Percentiles rank a stretch among this genome's conserved stretches.
These are phyloP conservation scores for Aspergillus cejpii DNA, from an alignment of 2,329 filamentous ascomycete species.

Conservation along the genomic window DNA sequence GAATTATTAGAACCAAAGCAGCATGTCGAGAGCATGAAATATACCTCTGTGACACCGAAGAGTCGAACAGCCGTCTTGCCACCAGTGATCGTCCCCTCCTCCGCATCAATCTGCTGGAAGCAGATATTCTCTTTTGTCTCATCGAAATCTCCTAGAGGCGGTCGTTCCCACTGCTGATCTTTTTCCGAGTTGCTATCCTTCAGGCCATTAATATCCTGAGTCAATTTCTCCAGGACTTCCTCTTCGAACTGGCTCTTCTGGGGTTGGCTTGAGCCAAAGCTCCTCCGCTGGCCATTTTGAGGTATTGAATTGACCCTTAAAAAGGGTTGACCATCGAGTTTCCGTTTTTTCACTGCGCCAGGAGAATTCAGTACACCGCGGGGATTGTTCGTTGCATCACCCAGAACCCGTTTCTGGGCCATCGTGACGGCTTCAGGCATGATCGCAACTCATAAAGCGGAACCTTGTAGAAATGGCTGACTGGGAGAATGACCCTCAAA, in stretches of 20 bases:
- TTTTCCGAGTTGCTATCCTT: slow-evolving; percentile 85
- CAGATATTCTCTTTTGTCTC: slow-evolving; percentile 62
- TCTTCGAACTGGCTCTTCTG: slow-evolving; percentile 92
- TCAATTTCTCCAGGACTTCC: slow-evolving; percentile 90
- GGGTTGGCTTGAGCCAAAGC: slow-evolving; percentile 53
- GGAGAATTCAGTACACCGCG: slow-evolving; percentile 55
- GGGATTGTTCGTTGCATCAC: slow-evolving; percentile 59
- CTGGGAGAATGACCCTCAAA: background rate
- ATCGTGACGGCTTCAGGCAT: slow-evolving; percentile 39
- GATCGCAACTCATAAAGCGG: slow-evolving; percentile 15
- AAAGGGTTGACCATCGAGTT: slow-evolving; percentile 55
- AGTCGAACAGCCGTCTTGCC: slow-evolving; percentile 76
- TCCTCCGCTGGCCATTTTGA: slow-evolving; percentile 54
- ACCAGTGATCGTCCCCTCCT: slow-evolving; percentile 76
- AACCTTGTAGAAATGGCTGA: background rate
- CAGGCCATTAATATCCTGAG: slow-evolving; percentile 79
- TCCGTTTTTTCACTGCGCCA: slow-evolving; percentile 68
- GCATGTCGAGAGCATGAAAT: slow-evolving; percentile 21
- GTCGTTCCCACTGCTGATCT: slow-evolving; percentile 84
- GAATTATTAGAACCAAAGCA: slow-evolving; percentile 9
- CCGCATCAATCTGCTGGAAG: slow-evolving; percentile 93
- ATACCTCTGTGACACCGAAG: slow-evolving; percentile 80
- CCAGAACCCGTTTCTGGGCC: slow-evolving; percentile 67
- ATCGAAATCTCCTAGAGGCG: slow-evolving; percentile 55
- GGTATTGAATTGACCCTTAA: slow-evolving; percentile 55